Evolutionary conservation across 345 rosid genomes (phyloP), one percentile per base, ranked within the genome.

Genomic region (Aurinia saxatilis): DNA sequence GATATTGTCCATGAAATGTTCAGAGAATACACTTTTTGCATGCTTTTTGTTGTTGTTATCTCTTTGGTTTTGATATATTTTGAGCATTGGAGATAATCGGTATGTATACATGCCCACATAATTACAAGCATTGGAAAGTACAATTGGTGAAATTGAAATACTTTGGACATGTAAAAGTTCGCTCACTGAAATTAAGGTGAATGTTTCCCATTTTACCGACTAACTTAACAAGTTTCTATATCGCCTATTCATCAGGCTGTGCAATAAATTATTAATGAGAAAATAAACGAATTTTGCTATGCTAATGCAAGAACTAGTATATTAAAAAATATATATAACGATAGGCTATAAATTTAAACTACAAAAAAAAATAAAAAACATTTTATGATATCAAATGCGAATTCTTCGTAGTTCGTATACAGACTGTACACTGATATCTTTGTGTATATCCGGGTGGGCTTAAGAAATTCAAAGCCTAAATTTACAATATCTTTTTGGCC

Each of bases 141-240:
- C 25, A 60, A 13, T 58, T 42, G 40, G 60, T 51, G 31, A 42
- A 41, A 56, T 10, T 51, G 31, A 42, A 41, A 56, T 10, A 19
- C 21, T 11, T 30, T 52, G 50, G 56, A 40, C 31, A 49, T 38
- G 39, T 48, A 64, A 65, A 56, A 14, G 49, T 64, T 15, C 42
- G 50, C 37, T 65, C 66, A 64, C 70, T 57, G 66, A 71, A 41
- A 71, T 42, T 54, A 65, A 65, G 66, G 59, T 19, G 38, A 15
- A 30, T 47, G n/a, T 58, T 50, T 27, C 64, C 54, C 8, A 63
- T 62, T 21, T 55, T 42, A 10, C 52, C 15, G 23, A 57, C 49
- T 34, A 30, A 31, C 34, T 41, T 8, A 30, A 21, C 39, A 51
- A 52, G 10, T 30, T 36, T 27, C 38, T 8, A 16, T 17, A 39